These are phyloP conservation scores for Cokeromyces recurvatus DNA, from an alignment of 371 early-diverging fungal species.

Conservation along the genomic window DNA sequence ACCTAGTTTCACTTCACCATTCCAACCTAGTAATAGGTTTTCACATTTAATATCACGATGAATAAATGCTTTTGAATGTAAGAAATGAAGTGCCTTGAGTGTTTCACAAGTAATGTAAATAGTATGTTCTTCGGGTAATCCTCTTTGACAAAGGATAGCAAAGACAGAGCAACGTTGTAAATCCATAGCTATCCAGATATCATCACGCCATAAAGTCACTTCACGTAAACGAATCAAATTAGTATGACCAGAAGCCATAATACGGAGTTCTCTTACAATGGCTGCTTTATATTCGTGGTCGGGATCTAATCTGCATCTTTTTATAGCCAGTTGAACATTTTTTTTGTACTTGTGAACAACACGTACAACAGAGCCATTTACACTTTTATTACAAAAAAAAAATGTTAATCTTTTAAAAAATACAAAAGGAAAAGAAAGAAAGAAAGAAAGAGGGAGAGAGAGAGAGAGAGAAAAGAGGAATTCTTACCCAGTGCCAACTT, in stretches of 20 bases:
- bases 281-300: conserved; percentile 50
- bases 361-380: conserved; percentile 49
- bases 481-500: conserved; percentile 47
- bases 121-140: conserved; percentile 48
- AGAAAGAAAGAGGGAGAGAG: too few species aligned
- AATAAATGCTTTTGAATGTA: conserved; percentile 94
- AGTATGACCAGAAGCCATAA: conserved; percentile 44
- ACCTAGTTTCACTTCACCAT: conserved; percentile 95
- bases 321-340: conserved; percentile 43
- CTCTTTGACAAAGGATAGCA: conserved; percentile 46
- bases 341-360: conserved; percentile 42
- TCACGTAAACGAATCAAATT: conserved; percentile 46
- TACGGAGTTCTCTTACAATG: conserved; percentile 45
- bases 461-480: not conserved
- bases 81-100: conserved; percentile 77
- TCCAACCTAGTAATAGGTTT: conserved; percentile 91
- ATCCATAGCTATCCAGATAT: conserved; percentile 57
- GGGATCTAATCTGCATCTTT: conserved; percentile 45
- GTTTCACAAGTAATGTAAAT: conserved; percentile 45
- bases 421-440: too few species aligned
- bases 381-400: conserved; percentile 31
- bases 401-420: not conserved
- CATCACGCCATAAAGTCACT: conserved; percentile 47
- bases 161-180: conserved; percentile 46
- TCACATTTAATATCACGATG: conserved; percentile 98